Conservation (phyloP, 2,329 filamentous ascomycete species). For the Podosphaera fusca region DNA sequence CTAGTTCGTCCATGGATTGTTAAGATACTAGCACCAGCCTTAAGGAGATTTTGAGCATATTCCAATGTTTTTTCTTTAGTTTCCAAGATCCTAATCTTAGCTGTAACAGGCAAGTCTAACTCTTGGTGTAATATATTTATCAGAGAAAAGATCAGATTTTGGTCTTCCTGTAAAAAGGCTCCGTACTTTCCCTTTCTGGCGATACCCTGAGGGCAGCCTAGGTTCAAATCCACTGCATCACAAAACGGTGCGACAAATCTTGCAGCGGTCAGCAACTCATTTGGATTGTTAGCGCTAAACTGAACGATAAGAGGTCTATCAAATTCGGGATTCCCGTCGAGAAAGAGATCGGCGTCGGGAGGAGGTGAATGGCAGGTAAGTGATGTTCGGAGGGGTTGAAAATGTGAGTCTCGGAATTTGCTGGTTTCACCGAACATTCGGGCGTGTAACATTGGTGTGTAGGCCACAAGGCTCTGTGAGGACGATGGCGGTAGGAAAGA, state of each 20-base stretch:
- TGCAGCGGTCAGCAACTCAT: slow-evolving; percentile 60
- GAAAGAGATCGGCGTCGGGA: slow-evolving; percentile 25
- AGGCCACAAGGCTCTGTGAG: slow-evolving; percentile 49
- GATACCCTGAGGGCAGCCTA: slow-evolving; percentile 92
- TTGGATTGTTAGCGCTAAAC: slow-evolving; percentile 77
- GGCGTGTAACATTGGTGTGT: slow-evolving; percentile 91
- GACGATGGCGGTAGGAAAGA: slow-evolving; percentile 58
- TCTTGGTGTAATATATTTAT: slow-evolving; percentile 63
- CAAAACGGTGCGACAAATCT: slow-evolving; percentile 62
- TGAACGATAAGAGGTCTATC: slow-evolving; percentile 89
- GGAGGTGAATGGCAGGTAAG: slow-evolving; percentile 12
- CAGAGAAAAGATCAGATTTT: slow-evolving; percentile 57
- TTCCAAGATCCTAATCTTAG: slow-evolving; percentile 81
- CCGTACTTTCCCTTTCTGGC: slow-evolving; percentile 79
- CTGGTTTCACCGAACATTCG: slow-evolving; percentile 59
- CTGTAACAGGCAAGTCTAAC: slow-evolving; percentile 67
- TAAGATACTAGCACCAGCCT: slow-evolving; percentile 74
- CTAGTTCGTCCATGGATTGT: slow-evolving; percentile 74
- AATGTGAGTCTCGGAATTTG: slow-evolving; percentile 58
- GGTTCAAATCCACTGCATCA: slow-evolving; percentile 84
- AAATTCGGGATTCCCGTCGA: slow-evolving; percentile 67
- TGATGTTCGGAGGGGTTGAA: slow-evolving; percentile 32
- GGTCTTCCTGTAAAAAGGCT: slow-evolving; percentile 84
- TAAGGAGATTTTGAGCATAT: slow-evolving; percentile 72
- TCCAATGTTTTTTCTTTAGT: slow-evolving; percentile 66